Percentiles rank a stretch among this genome's conserved stretches.
Evolutionary conservation across 2,329 filamentous ascomycete species (phyloP).

Genomic region (Conoideocrella luteorostrata): DNA sequence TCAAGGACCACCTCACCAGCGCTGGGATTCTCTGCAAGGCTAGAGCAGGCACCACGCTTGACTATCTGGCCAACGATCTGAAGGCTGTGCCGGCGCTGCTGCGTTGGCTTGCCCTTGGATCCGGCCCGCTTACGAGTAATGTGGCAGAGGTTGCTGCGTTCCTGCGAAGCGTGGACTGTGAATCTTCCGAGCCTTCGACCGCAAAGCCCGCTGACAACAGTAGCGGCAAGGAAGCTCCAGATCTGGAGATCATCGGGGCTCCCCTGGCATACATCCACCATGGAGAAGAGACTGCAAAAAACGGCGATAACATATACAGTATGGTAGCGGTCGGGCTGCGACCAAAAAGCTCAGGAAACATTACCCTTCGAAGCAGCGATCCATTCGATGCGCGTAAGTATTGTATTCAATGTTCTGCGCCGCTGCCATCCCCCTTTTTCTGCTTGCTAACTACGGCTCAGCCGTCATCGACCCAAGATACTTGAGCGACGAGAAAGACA

Average conservation of each 20-base stretch:
- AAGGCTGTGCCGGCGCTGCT: conserved; percentile 11
- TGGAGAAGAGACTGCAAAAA: conserved; percentile 10
- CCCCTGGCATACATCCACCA: conserved; percentile 14
- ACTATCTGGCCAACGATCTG: conserved; percentile 12
- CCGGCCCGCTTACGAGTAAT: conserved; percentile 14
- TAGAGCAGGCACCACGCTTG: conserved; percentile 10
- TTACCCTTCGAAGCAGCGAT: conserved; percentile 11
- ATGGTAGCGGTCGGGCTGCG: conserved; percentile 11
- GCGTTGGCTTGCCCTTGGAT: conserved; percentile 12
- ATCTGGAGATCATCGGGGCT: conserved; percentile 13
- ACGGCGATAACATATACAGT: conserved; percentile 7
- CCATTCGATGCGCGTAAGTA: conserved; percentile 15
- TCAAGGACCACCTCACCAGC: conserved; percentile 20
- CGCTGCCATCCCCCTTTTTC: too few relatives aligned
- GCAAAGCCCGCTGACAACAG: conserved; percentile 12
- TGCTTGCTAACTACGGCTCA: background rate
- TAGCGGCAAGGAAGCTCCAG: conserved; percentile 12
- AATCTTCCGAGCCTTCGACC: conserved; percentile 1
- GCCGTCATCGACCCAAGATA: conserved; percentile 16
- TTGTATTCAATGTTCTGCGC: too few relatives aligned
- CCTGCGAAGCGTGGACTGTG: conserved; percentile 11
- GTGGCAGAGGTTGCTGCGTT: conserved; percentile 14
- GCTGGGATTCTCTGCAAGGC: conserved; percentile 11
- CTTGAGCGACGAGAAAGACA: conserved; percentile 13
- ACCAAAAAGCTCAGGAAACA: conserved; percentile 12